A percentile compares a stretch with the other conserved stretches of the same genome.
These are phyloP conservation scores for Dendrobium huoshanense DNA, from an alignment of 106 monocot genomes.

Conservation along the genomic window DNA sequence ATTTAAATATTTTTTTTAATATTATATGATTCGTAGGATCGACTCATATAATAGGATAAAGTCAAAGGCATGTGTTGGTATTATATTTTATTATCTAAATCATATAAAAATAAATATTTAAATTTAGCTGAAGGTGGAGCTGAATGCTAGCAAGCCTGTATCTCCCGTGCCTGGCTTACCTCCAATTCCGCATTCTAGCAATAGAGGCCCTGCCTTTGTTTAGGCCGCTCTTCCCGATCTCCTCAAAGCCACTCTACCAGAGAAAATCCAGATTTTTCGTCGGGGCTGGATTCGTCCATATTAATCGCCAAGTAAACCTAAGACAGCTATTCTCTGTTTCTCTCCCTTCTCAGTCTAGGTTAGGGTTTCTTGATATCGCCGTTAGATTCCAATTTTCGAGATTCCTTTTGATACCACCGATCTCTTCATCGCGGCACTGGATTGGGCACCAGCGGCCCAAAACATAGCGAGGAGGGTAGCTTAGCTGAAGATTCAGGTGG, in stretches of 20 bases:
- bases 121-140: too few relatives aligned
- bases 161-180: background rate
- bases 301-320: background rate
- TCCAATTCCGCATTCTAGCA: background rate
- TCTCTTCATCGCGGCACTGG: background rate
- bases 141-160: too few relatives aligned
- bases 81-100: too few relatives aligned
- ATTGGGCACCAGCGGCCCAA: background rate
- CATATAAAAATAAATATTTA: too few relatives aligned
- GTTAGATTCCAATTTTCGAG: background rate
- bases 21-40: too few relatives aligned
- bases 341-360: background rate
- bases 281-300: background rate
- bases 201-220: background rate
- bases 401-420: background rate
- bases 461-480: background rate
- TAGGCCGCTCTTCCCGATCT: background rate
- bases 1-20: too few relatives aligned
- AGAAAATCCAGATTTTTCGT: background rate
- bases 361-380: constrained; percentile 5
- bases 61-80: too few relatives aligned
- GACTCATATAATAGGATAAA: too few relatives aligned
- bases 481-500: background rate
- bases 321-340: too few relatives aligned
- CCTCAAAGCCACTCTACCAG: background rate